Percentiles rank a stretch among this genome's conserved stretches.
Evolutionary conservation across 2,329 filamentous ascomycete species (phyloP).

Genomic region (Talaromyces rugulosus): DNA sequence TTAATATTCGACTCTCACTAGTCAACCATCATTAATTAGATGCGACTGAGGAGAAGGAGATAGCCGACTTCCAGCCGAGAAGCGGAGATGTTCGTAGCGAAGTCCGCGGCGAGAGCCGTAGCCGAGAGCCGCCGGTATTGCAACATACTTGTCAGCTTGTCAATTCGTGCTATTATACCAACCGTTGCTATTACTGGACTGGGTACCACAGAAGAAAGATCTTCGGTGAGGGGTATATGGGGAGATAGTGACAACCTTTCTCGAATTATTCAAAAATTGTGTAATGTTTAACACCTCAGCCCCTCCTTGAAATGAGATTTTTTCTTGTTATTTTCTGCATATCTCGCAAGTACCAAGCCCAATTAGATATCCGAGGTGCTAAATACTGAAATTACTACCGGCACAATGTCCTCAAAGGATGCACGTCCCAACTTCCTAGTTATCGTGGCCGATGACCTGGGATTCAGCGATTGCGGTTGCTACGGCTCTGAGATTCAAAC

Average conservation of each 20-base stretch:
- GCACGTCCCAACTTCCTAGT: constrained; percentile 10
- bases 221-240: neutral
- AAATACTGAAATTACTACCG: neutral
- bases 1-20: neutral
- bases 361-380: neutral
- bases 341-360: neutral
- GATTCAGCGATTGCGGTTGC: constrained; percentile 24
- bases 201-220: neutral
- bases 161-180: neutral
- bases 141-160: neutral
- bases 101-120: neutral
- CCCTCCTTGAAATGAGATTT: neutral
- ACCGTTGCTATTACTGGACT: neutral
- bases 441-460: constrained; percentile 25
- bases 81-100: neutral
- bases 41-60: neutral
- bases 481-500: constrained; percentile 31
- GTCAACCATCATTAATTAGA: neutral
- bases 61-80: neutral
- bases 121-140: neutral
- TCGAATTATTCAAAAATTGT: neutral
- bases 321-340: neutral
- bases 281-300: neutral
- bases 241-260: neutral
- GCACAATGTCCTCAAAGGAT: neutral